phyloP scores from a whole-genome alignment of 345 rosid species.

The Fremontodendron californicum region DNA sequence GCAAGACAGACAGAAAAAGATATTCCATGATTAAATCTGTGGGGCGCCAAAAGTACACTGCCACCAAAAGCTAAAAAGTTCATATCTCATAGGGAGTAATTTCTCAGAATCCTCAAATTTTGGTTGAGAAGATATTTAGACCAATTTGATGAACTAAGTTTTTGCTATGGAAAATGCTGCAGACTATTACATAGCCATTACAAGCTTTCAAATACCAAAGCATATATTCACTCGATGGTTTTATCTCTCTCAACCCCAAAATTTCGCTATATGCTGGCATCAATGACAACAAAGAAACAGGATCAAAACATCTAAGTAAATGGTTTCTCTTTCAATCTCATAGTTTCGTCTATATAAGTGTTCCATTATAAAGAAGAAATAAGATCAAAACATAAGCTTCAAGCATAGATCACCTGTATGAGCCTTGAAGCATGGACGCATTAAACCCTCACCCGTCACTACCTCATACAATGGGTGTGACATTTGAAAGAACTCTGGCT shows the following conservation, averaged over 20 bases:
- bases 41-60: background rate
- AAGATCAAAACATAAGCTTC: slow-evolving; percentile 13
- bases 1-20: background rate
- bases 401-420: slow-evolving; percentile 49
- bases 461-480: slow-evolving; percentile 93
- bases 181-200: background rate
- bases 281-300: background rate
- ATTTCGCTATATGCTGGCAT: background rate
- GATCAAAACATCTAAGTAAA: background rate
- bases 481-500: slow-evolving; percentile 98
- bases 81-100: background rate
- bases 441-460: slow-evolving; percentile 89
- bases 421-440: slow-evolving; percentile 98
- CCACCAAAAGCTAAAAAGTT: background rate
- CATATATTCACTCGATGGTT: background rate
- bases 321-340: background rate
- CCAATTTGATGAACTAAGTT: slow-evolving; percentile 1
- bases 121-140: background rate
- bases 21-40: background rate
- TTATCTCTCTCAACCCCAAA: background rate
- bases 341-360: background rate
- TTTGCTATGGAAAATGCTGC: background rate
- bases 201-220: slow-evolving; percentile 1
- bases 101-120: background rate
- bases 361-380: background rate